Conservation (phyloP, 2,329 filamentous ascomycete genomes). For the Fusarium chaquense region DNA sequence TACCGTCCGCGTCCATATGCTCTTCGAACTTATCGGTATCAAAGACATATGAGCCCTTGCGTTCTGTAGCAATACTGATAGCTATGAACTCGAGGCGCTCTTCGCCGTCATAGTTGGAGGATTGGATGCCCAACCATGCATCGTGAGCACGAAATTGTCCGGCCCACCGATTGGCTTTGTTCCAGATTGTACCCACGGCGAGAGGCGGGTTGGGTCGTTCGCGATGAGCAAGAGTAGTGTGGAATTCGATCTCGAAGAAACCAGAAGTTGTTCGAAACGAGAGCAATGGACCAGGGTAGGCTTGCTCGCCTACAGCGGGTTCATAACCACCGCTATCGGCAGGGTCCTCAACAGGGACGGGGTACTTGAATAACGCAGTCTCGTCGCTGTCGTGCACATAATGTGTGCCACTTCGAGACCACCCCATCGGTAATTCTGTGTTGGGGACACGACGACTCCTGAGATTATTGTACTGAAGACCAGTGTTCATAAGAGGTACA, state of each 20-base stretch:
- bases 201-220: conserved; percentile 55
- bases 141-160: conserved; percentile 60
- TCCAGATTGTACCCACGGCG: conserved; percentile 59
- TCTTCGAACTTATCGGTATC: conserved; percentile 56
- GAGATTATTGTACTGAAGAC: conserved; percentile 56
- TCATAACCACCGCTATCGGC: conserved; percentile 49
- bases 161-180: conserved; percentile 54
- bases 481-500: conserved; percentile 53
- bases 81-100: conserved; percentile 60
- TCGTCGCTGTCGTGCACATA: conserved; percentile 58
- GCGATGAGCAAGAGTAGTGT: conserved; percentile 53
- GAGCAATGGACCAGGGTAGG: conserved; percentile 55
- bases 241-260: conserved; percentile 58
- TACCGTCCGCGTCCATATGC: conserved; percentile 56
- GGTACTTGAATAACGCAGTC: conserved; percentile 56
- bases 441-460: conserved; percentile 51
- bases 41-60: conserved; percentile 57
- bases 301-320: conserved; percentile 48
- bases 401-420: conserved; percentile 53
- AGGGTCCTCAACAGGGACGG: conserved; percentile 55
- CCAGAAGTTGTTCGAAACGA: conserved; percentile 56
- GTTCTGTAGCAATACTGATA: conserved; percentile 57
- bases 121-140: conserved; percentile 59
- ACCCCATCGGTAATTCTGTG: conserved; percentile 54
- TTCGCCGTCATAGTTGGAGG: conserved; percentile 60